These are phyloP conservation scores for Yarrowia deformans DNA, from an alignment of 805 yeast species.

Conservation along the genomic window DNA sequence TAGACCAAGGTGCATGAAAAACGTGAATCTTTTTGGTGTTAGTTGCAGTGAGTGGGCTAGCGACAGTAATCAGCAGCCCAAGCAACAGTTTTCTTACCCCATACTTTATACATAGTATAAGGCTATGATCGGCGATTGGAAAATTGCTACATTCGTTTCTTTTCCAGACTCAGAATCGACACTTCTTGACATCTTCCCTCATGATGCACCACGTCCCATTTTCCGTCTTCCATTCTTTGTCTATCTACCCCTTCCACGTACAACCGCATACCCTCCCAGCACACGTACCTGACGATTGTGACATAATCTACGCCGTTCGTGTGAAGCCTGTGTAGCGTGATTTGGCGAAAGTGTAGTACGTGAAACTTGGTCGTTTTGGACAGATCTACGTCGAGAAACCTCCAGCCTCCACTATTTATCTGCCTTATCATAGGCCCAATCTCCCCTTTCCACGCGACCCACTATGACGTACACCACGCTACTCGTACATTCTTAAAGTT, in stretches of 20 bases:
- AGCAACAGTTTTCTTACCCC: background rate
- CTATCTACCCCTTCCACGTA: background rate
- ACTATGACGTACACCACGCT: background rate
- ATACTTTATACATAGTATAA: too few relatives aligned
- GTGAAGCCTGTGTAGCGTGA: too few relatives aligned
- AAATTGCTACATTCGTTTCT: too few relatives aligned
- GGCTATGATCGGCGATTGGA: too few relatives aligned
- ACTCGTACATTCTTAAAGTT: slow-evolving; percentile 3
- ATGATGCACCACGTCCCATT: background rate
- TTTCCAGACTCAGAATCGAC: background rate
- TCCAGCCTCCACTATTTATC: too few relatives aligned
- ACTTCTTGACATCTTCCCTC: too few relatives aligned
- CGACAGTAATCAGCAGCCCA: too few relatives aligned
- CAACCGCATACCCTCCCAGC: background rate
- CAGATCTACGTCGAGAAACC: too few relatives aligned
- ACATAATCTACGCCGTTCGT: slow-evolving; percentile 13
- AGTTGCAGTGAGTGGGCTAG: background rate
- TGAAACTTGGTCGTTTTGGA: too few relatives aligned
- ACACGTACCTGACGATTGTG: slow-evolving; percentile 22
- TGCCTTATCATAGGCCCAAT: background rate
- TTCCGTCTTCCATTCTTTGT: slow-evolving; percentile 11
- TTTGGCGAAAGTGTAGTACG: background rate
- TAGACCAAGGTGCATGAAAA: slow-evolving; percentile 1
- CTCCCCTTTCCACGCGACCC: background rate
- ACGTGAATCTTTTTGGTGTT: background rate